Base-by-base conservation (phyloP, 495 filamentous ascomycete species). In the Apodospora peruviana region DNA sequence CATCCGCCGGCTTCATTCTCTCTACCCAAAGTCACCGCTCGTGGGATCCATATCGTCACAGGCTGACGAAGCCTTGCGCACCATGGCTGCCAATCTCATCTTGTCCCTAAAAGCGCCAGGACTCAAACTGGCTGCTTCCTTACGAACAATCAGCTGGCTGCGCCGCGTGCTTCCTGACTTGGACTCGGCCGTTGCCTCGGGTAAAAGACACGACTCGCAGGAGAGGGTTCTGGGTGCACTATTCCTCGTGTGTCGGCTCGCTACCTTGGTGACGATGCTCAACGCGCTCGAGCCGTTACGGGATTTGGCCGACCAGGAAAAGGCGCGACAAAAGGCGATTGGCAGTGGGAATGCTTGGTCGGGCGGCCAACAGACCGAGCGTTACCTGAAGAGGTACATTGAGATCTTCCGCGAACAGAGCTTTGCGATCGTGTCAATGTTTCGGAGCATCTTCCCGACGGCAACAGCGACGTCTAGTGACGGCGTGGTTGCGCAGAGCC, bases 351-450 rank as follows among this genome's bases (percentile, higher is more conserved):
- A 47, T 17, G 67, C 72, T 5, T 87, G 85, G 84, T 79, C 83
- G 0, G 81, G 78, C 5, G 93, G 91, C 0, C 88, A 94, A 58
- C 93, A 98, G 59, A 96, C 91, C 2, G 94, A 96, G 60, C 78
- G 88, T 20, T 99, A 90, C 55, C 71, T 99, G 32, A 99, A 99
- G 64, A 75, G 88, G 44, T 99, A 95, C 69, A 85, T 99, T 57
- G 94, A 99, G 65, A 95, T 97, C 23, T 97, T 96, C 68, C 86
- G 94, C 44, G 94, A 99, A 68, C 94, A 99, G 67, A 93, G 88
- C 58, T 99, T 99, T 60, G 86, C 86, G 10, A 94, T 96, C 50
- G 79, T 97, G 18, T 90, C 86, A 17, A 86, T 96, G 78, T 96
- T 93, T 63, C 86, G 82, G 52, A 88, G 81, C 56, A 93, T 97